Evolutionary conservation across 164 flowering plant species (phyloP).

Genomic region (Tinospora cordifolia): DNA sequence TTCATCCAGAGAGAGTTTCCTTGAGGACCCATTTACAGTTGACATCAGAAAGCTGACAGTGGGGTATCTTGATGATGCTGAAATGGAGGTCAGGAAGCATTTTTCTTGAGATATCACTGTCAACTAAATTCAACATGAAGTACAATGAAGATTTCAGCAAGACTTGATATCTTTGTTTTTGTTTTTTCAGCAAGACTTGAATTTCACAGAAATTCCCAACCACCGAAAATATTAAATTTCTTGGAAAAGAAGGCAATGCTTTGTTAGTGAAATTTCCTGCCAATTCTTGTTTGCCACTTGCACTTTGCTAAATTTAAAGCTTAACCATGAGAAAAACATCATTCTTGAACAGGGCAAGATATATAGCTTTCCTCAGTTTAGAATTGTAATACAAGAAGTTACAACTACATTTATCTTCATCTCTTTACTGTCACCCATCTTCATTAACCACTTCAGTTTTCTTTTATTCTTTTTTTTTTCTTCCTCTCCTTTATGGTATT

Average conservation of each 20-base stretch:
- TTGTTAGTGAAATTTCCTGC: not conserved
- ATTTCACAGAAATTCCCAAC: not conserved
- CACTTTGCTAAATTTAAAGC: not conserved
- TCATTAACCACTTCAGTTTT: no score
- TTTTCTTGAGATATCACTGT: not conserved
- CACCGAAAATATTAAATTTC: not conserved
- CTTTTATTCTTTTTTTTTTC: not conserved
- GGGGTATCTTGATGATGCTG: constrained; percentile 88
- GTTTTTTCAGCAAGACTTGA: not conserved
- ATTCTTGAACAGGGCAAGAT: no score
- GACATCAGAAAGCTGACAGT: constrained; percentile 73
- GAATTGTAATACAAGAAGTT: no score
- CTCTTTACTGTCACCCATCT: no score
- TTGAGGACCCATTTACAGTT: constrained; percentile 65
- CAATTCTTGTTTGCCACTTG: not conserved
- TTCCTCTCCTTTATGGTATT: not conserved
- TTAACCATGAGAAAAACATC: no score
- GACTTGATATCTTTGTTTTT: not conserved
- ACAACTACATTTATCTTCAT: no score
- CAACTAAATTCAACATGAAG: not conserved
- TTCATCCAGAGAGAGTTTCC: constrained; percentile 52
- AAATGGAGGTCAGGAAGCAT: constrained; percentile 55
- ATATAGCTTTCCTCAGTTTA: no score
- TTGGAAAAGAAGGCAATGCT: not conserved
- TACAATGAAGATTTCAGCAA: not conserved